Evolutionary conservation across 2,329 filamentous ascomycete species (phyloP).

Genomic region (Furcasterigmium furcatum): DNA sequence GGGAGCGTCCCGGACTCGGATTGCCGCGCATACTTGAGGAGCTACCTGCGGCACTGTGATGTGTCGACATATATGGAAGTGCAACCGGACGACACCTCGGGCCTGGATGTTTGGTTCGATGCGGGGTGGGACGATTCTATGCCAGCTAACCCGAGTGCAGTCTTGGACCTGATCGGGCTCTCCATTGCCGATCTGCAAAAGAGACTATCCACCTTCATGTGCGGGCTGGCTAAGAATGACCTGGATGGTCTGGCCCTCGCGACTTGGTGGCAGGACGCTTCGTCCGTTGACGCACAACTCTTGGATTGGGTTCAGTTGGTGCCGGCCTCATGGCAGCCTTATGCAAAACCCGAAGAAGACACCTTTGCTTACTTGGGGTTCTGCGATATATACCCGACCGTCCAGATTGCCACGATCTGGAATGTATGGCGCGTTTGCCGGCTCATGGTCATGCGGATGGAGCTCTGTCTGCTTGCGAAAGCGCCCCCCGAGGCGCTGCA

Average conservation of each 20-base stretch:
- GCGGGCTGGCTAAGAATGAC: background rate
- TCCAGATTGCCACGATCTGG: conserved; percentile 15
- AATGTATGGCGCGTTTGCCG: conserved; percentile 13
- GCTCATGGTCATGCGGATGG: conserved; percentile 11
- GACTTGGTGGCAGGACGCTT: conserved; percentile 8
- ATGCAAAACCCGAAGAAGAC: conserved; percentile 4
- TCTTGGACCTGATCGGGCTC: conserved; percentile 13
- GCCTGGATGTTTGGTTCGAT: conserved; percentile 11
- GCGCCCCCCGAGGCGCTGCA: conserved; percentile 7
- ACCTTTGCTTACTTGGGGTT: conserved; percentile 6
- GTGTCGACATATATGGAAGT: conserved; percentile 11
- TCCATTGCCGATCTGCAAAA: conserved; percentile 10
- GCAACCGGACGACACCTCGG: conserved; percentile 8
- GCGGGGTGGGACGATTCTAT: conserved; percentile 8
- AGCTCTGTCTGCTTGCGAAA: conserved; percentile 8
- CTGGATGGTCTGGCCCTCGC: conserved; percentile 5
- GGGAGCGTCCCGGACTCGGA: conserved; percentile 7
- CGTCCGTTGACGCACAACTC: conserved; percentile 9
- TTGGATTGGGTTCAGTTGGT: conserved; percentile 10
- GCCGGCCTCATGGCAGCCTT: conserved; percentile 9
- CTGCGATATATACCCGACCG: conserved; percentile 13
- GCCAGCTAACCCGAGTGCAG: conserved; percentile 10
- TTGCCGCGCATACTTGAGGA: conserved; percentile 8
- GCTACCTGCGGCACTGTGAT: conserved; percentile 11
- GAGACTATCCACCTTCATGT: conserved; percentile 5